Percentiles rank a stretch among this genome's conserved stretches.
Evolutionary conservation across 108 stramenopile genomes (phyloP).

Genomic region (Pseudonitzschia delicatissima): DNA sequence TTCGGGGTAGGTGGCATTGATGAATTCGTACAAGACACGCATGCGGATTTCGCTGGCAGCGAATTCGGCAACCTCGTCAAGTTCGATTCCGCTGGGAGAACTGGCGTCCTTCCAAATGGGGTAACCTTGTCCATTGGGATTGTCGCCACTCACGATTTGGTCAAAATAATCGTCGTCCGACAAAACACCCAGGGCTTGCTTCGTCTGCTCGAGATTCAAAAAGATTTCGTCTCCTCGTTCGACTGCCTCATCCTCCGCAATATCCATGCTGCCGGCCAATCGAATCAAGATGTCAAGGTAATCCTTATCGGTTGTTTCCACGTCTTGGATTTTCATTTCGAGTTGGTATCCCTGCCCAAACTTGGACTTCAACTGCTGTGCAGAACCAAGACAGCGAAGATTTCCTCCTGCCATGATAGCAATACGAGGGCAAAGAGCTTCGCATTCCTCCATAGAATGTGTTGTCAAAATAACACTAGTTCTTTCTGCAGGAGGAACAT

Average conservation of each 20-base stretch:
- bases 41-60: conserved; percentile 64
- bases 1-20: conserved; percentile 45
- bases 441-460: conserved; percentile 95
- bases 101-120: conserved; percentile 55
- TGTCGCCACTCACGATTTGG: conserved; percentile 25
- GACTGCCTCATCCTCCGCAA: conserved; percentile 10
- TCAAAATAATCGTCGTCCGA: conserved; percentile 53
- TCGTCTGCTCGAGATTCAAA: conserved; percentile 50
- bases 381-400: conserved; percentile 87
- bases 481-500: conserved; percentile 41
- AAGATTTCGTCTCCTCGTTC: conserved; percentile 24
- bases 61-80: conserved; percentile 61
- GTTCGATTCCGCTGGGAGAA: conserved; percentile 41
- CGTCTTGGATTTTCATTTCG: conserved; percentile 68
- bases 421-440: conserved; percentile 94
- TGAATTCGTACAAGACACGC: conserved; percentile 45
- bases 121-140: conserved; percentile 51
- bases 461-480: conserved; percentile 84
- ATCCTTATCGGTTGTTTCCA: conserved; percentile 41
- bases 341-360: conserved; percentile 83
- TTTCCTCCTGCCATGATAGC: conserved; percentile 94
- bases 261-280: conserved; percentile 6
- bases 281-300: conserved; percentile 13
- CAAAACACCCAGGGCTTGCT: conserved; percentile 28
- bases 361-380: conserved; percentile 81